phyloP scores from a whole-genome alignment of 306 rosid genomes.

The Castanea mollissima region DNA sequence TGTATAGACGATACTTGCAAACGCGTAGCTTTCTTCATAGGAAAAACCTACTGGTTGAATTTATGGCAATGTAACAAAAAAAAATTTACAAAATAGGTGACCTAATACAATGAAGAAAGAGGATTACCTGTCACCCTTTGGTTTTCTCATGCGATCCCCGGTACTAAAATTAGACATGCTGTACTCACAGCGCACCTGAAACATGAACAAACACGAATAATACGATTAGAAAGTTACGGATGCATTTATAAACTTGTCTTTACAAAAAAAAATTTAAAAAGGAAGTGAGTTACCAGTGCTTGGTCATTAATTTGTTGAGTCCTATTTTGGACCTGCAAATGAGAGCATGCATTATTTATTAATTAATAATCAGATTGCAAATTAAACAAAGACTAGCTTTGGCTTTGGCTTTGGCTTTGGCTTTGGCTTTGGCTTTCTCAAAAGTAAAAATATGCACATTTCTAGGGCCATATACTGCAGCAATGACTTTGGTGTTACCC shows the following conservation, averaged over 20 bases:
- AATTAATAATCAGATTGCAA: background rate
- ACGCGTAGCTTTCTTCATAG: background rate
- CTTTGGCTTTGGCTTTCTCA: no score
- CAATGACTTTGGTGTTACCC: slow-evolving; percentile 92
- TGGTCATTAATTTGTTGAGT: slow-evolving; percentile 66
- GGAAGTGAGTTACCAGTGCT: slow-evolving; percentile 42
- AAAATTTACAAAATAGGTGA: background rate
- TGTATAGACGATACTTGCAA: background rate
- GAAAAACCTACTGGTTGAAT: background rate
- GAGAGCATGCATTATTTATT: no score
- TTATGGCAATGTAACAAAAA: no score
- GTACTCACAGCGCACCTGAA: slow-evolving; percentile 83
- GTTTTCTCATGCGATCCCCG: slow-evolving; percentile 87
- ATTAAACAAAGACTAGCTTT: no score
- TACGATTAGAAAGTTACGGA: background rate
- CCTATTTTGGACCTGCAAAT: slow-evolving; percentile 71
- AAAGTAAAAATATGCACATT: slow-evolving; percentile 35
- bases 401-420: no score
- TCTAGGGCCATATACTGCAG: slow-evolving; percentile 92
- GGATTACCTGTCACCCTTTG: slow-evolving; percentile 84
- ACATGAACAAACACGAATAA: slow-evolving; percentile 2
- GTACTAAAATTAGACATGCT: slow-evolving; percentile 95
- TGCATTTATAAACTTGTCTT: background rate
- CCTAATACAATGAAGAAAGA: background rate
- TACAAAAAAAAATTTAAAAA: background rate